These are phyloP conservation scores for Colletotrichum siamense DNA, from an alignment of 2,329 filamentous ascomycete species.

Conservation along the genomic window DNA sequence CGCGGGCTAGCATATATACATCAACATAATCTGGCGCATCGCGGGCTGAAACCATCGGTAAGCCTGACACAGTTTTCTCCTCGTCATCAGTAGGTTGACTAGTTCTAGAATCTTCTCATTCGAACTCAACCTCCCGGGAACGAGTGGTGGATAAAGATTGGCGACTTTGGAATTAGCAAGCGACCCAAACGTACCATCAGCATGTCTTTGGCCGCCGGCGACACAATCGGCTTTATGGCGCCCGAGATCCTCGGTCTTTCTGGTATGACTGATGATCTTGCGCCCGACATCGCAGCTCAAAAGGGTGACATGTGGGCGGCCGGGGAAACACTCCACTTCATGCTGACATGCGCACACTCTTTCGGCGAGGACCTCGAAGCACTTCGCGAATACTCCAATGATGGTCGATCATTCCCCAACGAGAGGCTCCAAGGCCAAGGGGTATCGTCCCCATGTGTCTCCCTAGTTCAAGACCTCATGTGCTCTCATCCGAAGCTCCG, in stretches of 20 bases:
- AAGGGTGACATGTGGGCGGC: neutral
- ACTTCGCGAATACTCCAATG: neutral
- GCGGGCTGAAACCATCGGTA: neutral
- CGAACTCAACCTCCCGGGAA: neutral
- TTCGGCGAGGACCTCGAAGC: neutral
- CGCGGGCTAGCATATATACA: neutral
- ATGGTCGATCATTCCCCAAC: neutral
- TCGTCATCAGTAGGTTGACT: neutral
- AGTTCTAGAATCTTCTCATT: neutral
- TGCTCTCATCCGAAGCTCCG: neutral
- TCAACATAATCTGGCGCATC: neutral
- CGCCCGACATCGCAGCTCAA: neutral
- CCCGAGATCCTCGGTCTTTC: neutral
- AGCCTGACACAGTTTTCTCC: neutral
- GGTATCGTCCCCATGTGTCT: neutral
- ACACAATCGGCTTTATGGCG: neutral
- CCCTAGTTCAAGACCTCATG: neutral
- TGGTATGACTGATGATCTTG: neutral
- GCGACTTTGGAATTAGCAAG: conserved; percentile 3
- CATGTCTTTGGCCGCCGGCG: neutral
- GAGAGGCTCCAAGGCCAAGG: neutral
- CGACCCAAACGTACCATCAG: neutral
- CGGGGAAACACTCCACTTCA: neutral
- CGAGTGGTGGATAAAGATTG: conserved; percentile 6
- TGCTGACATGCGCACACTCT: neutral